These are phyloP conservation scores for Colletotrichum endophyticum DNA, from an alignment of 2,329 filamentous ascomycete genomes.

Conservation along the genomic window DNA sequence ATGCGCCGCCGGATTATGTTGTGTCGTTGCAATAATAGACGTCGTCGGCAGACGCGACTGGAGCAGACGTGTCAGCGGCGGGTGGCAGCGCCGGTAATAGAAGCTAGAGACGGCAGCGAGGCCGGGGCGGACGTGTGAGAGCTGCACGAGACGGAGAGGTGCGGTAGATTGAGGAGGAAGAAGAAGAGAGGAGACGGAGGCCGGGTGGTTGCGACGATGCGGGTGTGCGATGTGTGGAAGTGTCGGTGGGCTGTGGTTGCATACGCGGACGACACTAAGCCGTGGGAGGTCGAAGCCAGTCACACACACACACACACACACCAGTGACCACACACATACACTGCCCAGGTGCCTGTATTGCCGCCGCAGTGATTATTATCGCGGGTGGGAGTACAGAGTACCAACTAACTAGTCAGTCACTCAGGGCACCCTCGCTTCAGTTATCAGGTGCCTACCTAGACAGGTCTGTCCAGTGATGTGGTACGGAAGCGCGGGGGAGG, in stretches of 20 bases:
- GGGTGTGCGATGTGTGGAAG: not conserved
- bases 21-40: not conserved
- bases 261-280: constrained; percentile 8
- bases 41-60: not conserved
- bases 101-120: not conserved
- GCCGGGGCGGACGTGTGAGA: not conserved
- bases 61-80: not conserved
- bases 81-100: not conserved
- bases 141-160: not conserved
- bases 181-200: not conserved
- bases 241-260: not conserved
- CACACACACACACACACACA: not conserved
- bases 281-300: not conserved
- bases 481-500: not conserved
- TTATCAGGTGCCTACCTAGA: not conserved
- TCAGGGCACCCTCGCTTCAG: not conserved
- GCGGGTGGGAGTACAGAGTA: not conserved
- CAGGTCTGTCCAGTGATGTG: not conserved
- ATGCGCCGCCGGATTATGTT: not conserved
- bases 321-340: not conserved
- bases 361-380: not conserved
- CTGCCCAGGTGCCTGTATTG: not conserved
- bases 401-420: not conserved
- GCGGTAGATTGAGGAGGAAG: not conserved
- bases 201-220: constrained; percentile 25